phyloP scores from a whole-genome alignment of 2,329 filamentous ascomycete species.

The Paraphaeosphaeria minitans region DNA sequence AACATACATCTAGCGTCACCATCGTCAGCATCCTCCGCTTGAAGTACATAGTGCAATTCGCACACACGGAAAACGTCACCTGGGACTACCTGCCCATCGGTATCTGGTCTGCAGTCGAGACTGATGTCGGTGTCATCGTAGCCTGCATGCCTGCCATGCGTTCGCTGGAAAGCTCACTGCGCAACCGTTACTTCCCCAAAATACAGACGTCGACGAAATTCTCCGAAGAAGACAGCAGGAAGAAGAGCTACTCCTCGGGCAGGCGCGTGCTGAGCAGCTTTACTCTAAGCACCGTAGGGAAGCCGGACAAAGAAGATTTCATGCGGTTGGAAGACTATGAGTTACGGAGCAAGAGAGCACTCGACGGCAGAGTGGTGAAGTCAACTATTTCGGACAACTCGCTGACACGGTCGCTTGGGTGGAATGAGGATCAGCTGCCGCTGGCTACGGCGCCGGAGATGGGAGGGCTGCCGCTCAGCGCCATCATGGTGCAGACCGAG shows the following conservation, averaged over 20 bases:
- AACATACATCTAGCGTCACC: slow-evolving; percentile 43
- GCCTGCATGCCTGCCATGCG: slow-evolving; percentile 34
- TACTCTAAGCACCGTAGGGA: slow-evolving; percentile 14
- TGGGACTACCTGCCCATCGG: slow-evolving; percentile 40
- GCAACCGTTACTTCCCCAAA: too few species aligned
- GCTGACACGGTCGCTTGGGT: slow-evolving; percentile 5
- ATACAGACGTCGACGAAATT: too few species aligned
- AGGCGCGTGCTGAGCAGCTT: slow-evolving; percentile 14
- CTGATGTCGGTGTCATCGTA: slow-evolving; percentile 33
- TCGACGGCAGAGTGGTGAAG: neutral
- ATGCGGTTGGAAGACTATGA: slow-evolving; percentile 22
- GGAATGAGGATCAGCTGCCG: slow-evolving; percentile 13
- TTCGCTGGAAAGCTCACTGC: slow-evolving; percentile 10
- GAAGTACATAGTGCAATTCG: slow-evolving; percentile 51
- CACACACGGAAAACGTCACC: slow-evolving; percentile 47
- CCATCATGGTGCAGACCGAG: neutral
- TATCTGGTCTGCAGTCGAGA: slow-evolving; percentile 37
- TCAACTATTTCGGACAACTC: neutral
- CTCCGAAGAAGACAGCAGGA: too few species aligned
- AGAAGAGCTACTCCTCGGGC: slow-evolving; percentile 11
- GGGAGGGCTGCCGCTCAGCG: neutral
- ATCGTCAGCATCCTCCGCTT: slow-evolving; percentile 53
- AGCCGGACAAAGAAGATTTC: slow-evolving; percentile 3
- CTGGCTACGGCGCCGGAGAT: slow-evolving; percentile 5
- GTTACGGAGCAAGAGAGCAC: neutral